phyloP scores from a whole-genome alignment of 805 yeast species.

The Candida pseudofarinosa region DNA sequence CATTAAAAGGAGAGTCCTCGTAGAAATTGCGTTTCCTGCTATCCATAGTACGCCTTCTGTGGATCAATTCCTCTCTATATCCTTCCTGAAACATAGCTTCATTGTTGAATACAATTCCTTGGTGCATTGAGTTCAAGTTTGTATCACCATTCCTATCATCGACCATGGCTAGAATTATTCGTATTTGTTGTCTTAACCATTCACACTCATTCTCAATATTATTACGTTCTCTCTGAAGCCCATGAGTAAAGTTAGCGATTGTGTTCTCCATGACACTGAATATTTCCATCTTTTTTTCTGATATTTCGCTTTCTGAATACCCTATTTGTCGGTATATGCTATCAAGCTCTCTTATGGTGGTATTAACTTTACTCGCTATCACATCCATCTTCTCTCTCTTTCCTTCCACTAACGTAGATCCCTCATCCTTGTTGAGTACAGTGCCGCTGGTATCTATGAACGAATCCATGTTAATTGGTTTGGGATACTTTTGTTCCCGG shows the following conservation, averaged over 20 bases:
- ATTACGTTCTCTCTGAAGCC: slow-evolving; percentile 32
- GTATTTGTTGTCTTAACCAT: slow-evolving; percentile 42
- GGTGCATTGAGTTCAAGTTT: slow-evolving; percentile 15
- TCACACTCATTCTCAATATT: slow-evolving; percentile 41
- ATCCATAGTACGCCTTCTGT: slow-evolving; percentile 10
- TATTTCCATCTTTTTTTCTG: slow-evolving; percentile 45
- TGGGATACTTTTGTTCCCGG: too few relatives aligned
- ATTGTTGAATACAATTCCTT: slow-evolving; percentile 32
- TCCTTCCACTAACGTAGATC: not conserved
- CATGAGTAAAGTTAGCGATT: slow-evolving; percentile 35
- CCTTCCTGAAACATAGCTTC: slow-evolving; percentile 24
- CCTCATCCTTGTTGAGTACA: not conserved
- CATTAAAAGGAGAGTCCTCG: slow-evolving; percentile 28
- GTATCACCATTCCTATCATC: slow-evolving; percentile 31
- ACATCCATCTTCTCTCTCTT: slow-evolving; percentile 11
- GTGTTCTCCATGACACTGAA: slow-evolving; percentile 48
- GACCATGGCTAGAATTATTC: slow-evolving; percentile 36
- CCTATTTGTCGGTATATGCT: slow-evolving; percentile 52
- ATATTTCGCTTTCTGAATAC: slow-evolving; percentile 46
- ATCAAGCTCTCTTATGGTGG: slow-evolving; percentile 40
- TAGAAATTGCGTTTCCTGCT: slow-evolving; percentile 16
- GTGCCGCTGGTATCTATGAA: not conserved
- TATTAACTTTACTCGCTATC: slow-evolving; percentile 31
- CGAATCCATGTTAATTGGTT: not conserved
- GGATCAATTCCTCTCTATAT: slow-evolving; percentile 22